Percentiles rank a stretch among this genome's conserved stretches.
Conservation (phyloP, 208 protist species). For the Leishmania tarentolae region DNA sequence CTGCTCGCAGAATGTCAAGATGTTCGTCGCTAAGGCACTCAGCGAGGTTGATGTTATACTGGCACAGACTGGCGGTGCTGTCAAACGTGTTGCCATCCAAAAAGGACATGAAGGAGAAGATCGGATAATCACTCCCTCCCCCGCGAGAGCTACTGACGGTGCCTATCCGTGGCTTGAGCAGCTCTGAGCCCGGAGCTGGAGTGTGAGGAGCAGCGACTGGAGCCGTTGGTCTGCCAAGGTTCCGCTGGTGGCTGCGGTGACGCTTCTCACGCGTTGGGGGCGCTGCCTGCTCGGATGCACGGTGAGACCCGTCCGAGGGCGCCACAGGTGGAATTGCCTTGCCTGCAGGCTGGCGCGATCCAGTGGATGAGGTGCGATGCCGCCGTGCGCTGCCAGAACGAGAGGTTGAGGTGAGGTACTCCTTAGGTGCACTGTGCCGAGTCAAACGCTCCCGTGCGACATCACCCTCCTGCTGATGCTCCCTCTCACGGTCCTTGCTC, state of each 20-base stretch:
- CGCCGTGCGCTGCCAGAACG: neutral
- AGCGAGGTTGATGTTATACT: slow-evolving; percentile 79
- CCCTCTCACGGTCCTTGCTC: slow-evolving; percentile 26
- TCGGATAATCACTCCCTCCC: slow-evolving; percentile 30
- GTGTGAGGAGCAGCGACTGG: neutral
- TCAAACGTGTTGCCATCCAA: slow-evolving; percentile 74
- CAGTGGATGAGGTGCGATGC: slow-evolving; percentile 25
- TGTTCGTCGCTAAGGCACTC: slow-evolving; percentile 75
- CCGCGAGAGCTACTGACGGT: slow-evolving; percentile 26
- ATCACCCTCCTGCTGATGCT: slow-evolving; percentile 7
- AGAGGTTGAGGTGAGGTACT: neutral
- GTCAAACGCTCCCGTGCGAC: neutral
- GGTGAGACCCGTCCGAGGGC: neutral
- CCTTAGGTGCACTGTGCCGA: neutral
- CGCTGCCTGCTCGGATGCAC: slow-evolving; percentile 4
- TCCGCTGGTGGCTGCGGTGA: slow-evolving; percentile 1
- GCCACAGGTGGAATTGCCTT: slow-evolving; percentile 3
- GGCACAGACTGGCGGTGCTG: slow-evolving; percentile 56
- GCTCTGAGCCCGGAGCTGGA: neutral
- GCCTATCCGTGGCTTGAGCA: neutral
- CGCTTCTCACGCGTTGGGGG: neutral
- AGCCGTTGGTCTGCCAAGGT: neutral
- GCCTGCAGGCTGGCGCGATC: slow-evolving; percentile 9
- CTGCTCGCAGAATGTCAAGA: slow-evolving; percentile 56
- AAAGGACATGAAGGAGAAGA: slow-evolving; percentile 71